A percentile compares a stretch with the other conserved stretches of the same genome.
phyloP scores from a whole-genome alignment of 495 filamentous ascomycete species.

The Halenospora varia region DNA sequence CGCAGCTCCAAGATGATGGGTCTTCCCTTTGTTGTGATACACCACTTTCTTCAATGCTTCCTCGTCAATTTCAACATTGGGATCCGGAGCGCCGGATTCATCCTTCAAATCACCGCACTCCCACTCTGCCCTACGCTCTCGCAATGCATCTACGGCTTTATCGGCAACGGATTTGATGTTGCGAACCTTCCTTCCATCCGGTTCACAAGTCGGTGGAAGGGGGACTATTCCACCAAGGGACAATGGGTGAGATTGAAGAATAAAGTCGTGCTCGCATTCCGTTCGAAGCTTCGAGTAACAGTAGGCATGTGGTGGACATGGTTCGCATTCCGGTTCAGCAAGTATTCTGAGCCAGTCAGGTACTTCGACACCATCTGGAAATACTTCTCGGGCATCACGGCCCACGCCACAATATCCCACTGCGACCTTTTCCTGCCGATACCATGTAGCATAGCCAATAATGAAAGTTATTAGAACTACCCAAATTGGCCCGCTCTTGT shows the following conservation, averaged over 20 bases:
- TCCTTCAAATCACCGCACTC: constrained; percentile 81
- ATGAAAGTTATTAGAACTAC: constrained; percentile 62
- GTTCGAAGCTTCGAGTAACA: constrained; percentile 76
- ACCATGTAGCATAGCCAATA: constrained; percentile 73
- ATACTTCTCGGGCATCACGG: constrained; percentile 43
- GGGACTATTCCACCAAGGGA: constrained; percentile 78
- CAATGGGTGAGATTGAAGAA: constrained; percentile 80
- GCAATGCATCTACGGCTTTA: constrained; percentile 79
- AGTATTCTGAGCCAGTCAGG: constrained; percentile 64
- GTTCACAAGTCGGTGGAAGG: constrained; percentile 87
- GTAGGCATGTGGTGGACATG: constrained; percentile 86
- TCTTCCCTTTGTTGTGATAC: constrained; percentile 65
- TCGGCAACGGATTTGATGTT: constrained; percentile 84
- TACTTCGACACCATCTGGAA: constrained; percentile 40
- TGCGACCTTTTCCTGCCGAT: constrained; percentile 88
- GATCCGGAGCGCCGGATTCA: constrained; percentile 51
- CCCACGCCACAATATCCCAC: constrained; percentile 94
- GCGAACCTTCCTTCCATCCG: constrained; percentile 88
- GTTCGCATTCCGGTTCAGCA: constrained; percentile 80
- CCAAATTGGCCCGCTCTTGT: constrained; percentile 47
- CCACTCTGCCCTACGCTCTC: constrained; percentile 79
- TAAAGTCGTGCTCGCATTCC: constrained; percentile 80
- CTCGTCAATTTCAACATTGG: constrained; percentile 65
- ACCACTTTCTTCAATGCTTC: constrained; percentile 73
- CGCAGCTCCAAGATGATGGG: constrained; percentile 72